Percentiles rank a stretch among this genome's conserved stretches.
These are phyloP conservation scores for Picea sitchensis DNA, from an alignment of 75 land plant genomes.

Conservation along the genomic window DNA sequence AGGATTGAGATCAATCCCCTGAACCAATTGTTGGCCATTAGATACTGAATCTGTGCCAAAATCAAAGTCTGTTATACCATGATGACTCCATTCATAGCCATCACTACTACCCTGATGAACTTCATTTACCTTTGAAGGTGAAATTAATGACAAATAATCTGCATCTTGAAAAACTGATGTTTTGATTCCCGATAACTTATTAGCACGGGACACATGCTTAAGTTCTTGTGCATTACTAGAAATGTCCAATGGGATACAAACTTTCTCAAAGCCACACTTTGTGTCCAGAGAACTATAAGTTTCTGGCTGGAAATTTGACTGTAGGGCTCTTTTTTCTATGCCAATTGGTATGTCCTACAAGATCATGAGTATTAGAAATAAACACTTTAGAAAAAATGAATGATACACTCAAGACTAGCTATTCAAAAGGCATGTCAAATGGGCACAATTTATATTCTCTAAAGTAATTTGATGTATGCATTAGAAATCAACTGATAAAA, in stretches of 20 bases:
- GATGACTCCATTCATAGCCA: not conserved
- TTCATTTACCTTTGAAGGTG: not conserved
- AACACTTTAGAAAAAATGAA: not conserved
- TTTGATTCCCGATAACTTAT: not conserved
- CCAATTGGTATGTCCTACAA: not conserved
- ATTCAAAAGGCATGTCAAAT: too few relatives aligned
- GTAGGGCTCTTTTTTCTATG: not conserved
- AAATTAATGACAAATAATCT: slow-evolving; percentile 6
- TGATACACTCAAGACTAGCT: too few relatives aligned
- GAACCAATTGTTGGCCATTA: not conserved
- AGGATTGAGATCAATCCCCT: not conserved
- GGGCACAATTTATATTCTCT: not conserved
- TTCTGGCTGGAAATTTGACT: slow-evolving; percentile 8
- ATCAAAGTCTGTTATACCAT: slow-evolving; percentile 1
- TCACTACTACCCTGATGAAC: not conserved
- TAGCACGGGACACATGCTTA: not conserved
- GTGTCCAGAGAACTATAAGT: not conserved
- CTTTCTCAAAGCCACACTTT: not conserved
- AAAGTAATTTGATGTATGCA: not conserved
- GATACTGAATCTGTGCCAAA: not conserved
- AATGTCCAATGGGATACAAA: not conserved
- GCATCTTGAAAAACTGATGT: not conserved
- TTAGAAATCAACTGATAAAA: not conserved
- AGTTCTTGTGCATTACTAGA: not conserved
- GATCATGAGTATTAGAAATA: not conserved